Evolutionary conservation across 345 rosid genomes (phyloP), one percentile per base, ranked within the genome.

Genomic region (Salix koriyanagi): DNA sequence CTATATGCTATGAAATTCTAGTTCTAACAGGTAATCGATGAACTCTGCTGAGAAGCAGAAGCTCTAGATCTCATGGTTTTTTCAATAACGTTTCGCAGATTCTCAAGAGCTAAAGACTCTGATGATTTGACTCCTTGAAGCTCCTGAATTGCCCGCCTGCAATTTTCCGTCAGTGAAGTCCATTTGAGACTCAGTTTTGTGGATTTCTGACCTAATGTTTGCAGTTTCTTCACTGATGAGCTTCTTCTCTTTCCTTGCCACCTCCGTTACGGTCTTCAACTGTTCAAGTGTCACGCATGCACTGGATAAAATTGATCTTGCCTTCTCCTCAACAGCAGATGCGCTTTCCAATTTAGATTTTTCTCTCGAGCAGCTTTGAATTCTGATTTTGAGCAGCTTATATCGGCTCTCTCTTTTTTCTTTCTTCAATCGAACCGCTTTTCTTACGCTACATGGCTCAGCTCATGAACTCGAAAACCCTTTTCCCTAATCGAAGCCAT

Each of bases 361-460:
- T 15, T 84, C 94, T 77, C 90, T 86, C 18, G n/a, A 93, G 91
- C 76, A 93, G 85, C 90, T 96, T 93, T 2, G 94, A 75, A 61
- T 92, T 88, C 73, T 92, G 88, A 64, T 76, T 89, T 77, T 85
- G 85, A 65, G 88, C 85, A 34, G 80, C n/a, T 86, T 8, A 37
- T 19, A 71, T 92, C 92, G 12, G 81, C 75, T 75, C 85, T 91
- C 62, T 77, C 87, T 25, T 74, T 87, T 89, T 0, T 80, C 71
- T 82, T 82, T 89, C 77, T 85, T 82, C 50, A 85, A 73, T 80
- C 77, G 77, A 37, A 81, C 65, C 41, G 85, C n/a, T n/a, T 83
- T 84, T 92, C 98, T 80, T 84, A 83, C 5, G 41, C 81, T 14
- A 84, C 86, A 79, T 79, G 87, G 62, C 56, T 76, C 75, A 90